Evolutionary conservation across 78 protist genomes (phyloP), one percentile per base, ranked within the genome.

Genomic region (Dictyostelium brefeldianum): DNA sequence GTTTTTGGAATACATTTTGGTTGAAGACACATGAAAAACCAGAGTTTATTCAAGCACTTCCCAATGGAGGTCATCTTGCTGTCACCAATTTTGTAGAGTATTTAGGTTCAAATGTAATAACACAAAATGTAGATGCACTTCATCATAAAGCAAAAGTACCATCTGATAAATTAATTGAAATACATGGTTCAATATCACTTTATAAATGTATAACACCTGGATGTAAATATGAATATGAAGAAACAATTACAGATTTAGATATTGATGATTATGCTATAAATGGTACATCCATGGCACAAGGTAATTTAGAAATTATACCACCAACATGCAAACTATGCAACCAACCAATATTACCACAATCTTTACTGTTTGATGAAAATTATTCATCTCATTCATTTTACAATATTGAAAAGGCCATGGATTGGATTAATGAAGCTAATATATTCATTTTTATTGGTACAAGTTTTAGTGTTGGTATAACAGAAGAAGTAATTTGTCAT

Each of bases 51-150:
- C 83, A 82, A 20, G 95, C 95, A 69, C 14, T 46, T 54, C 95
- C 95, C 12, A 91, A 91, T 46, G 5, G 20, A 41, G 95, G 95
- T 14, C 95, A 91, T 67, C 62, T 77, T n/a, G 81, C 95, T n/a
- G 81, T 91, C 9, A 15, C 65, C 3, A 73, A 46, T 56, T 47
- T 91, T 14, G 81, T 91, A 5, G 74, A 81, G 17, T 43, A 25
- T 7, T 91, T 89, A 14, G 75, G 82, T 53, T 46, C 50, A 41
- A 62, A 67, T 8, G 78, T 91, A 3, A 83, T 91, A 3, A 91
- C 95, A 73, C 95, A 91, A 59, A 91, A 91, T 70, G 83, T 91
- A 2, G 95, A 91, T 53, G 78, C 50, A 53, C 74, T 91, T 7
- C 95, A 91, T 46, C 18, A 67, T 3, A 79, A 78, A 53, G 57